Conservation (phyloP, 495 filamentous ascomycete species). For the Xylaria bambusicola region DNA sequence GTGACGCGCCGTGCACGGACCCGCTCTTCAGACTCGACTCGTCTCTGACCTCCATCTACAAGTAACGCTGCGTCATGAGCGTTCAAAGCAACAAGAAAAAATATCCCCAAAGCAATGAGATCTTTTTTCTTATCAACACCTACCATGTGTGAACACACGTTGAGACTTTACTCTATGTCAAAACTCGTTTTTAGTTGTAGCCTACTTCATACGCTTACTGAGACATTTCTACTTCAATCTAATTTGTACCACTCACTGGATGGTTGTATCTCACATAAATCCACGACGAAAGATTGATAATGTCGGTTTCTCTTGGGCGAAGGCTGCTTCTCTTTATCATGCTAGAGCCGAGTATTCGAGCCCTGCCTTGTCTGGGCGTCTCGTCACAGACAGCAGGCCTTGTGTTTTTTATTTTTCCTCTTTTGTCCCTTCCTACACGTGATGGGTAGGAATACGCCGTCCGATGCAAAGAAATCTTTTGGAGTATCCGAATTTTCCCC, state of each 20-base stretch:
- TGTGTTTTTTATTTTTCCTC: constrained; percentile 27
- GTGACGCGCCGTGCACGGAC: constrained; percentile 20
- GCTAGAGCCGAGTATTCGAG: constrained; percentile 18
- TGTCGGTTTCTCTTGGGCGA: constrained; percentile 32
- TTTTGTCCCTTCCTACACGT: constrained; percentile 19
- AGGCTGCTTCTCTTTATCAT: constrained; percentile 27
- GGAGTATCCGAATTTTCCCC: constrained; percentile 34
- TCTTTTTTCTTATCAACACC: background rate
- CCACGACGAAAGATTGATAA: constrained; percentile 19
- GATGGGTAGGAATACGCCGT: constrained; percentile 13
- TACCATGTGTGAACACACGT: background rate
- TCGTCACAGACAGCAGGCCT: constrained; percentile 30
- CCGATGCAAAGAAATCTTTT: constrained; percentile 37
- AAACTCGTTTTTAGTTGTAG: no score
- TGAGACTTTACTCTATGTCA: no score
- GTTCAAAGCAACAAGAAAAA: no score
- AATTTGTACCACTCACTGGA: constrained; percentile 8
- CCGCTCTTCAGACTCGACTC: background rate
- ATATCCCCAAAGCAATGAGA: no score
- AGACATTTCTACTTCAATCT: background rate
- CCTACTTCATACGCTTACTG: no score
- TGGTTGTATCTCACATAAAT: background rate
- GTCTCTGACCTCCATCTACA: no score
- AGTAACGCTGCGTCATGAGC: no score
- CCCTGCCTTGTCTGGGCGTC: constrained; percentile 24